These are phyloP conservation scores for Penicillium soppii DNA, from an alignment of 495 filamentous ascomycete species.

Conservation along the genomic window DNA sequence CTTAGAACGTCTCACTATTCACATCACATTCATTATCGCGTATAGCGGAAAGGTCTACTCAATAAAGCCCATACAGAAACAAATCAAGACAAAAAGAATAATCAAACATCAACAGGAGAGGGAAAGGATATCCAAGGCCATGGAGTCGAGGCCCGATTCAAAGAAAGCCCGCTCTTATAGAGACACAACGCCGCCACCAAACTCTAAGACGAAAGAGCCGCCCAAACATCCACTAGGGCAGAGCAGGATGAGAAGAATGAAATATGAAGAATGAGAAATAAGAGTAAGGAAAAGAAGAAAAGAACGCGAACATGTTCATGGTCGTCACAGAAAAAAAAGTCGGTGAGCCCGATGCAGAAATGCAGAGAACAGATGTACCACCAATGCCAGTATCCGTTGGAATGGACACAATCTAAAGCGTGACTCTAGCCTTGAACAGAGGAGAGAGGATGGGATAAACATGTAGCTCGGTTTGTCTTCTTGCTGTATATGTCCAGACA, in stretches of 20 bases:
- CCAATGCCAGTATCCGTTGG: conserved; percentile 3
- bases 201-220: conserved; percentile 17
- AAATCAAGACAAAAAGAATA: background rate
- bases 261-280: conserved; percentile 3
- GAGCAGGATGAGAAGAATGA: conserved; percentile 4
- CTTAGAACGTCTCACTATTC: background rate
- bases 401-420: background rate
- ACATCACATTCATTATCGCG: conserved; percentile 18
- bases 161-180: conserved; percentile 4
- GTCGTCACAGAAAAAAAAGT: conserved; percentile 16
- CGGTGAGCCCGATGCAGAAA: conserved; percentile 17
- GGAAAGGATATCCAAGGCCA: background rate
- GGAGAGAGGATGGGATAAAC: background rate
- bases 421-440: background rate
- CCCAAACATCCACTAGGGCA: background rate
- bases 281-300: conserved; percentile 1
- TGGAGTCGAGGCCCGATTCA: background rate
- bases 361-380: conserved; percentile 2
- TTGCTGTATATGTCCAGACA: background rate
- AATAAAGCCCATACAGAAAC: background rate
- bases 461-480: background rate
- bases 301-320: conserved; percentile 19
- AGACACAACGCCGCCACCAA: conserved; percentile 20
- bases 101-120: background rate
- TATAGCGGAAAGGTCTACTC: conserved; percentile 11